phyloP scores from a whole-genome alignment of 2,329 filamentous ascomycete species.

The Aspergillus sp. region DNA sequence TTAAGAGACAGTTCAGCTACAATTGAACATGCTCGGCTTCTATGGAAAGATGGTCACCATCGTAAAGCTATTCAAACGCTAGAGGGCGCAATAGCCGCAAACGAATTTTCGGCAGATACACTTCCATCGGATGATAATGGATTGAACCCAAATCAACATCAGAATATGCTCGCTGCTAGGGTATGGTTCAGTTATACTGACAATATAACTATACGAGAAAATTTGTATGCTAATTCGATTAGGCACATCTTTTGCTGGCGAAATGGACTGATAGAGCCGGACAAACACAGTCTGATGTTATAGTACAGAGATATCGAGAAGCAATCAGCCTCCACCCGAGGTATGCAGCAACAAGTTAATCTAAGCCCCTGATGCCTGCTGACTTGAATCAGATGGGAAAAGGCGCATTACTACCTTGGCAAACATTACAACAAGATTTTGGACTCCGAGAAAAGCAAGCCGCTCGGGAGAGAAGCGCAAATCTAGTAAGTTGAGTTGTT shows the following conservation, averaged over 20 bases:
- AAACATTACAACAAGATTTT: slow-evolving; percentile 95
- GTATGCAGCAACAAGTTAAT: slow-evolving; percentile 8
- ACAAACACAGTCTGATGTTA: slow-evolving; percentile 73
- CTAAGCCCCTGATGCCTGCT: slow-evolving; percentile 1
- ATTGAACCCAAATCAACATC: slow-evolving; percentile 36
- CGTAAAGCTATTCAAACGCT: slow-evolving; percentile 90
- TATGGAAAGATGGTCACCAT: slow-evolving; percentile 90
- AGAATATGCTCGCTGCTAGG: slow-evolving; percentile 45
- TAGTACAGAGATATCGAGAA: slow-evolving; percentile 74
- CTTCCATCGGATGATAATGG: slow-evolving; percentile 27
- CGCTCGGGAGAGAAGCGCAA: slow-evolving; percentile 67
- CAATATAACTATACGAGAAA: neutral
- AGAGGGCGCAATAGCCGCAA: slow-evolving; percentile 72
- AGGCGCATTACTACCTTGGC: slow-evolving; percentile 92
- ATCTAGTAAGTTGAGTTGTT: slow-evolving; percentile 43
- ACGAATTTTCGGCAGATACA: slow-evolving; percentile 57
- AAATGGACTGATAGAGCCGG: slow-evolving; percentile 97
- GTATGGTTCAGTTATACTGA: slow-evolving; percentile 16
- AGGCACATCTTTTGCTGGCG: slow-evolving; percentile 79
- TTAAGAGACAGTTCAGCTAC: slow-evolving; percentile 79
- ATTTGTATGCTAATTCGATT: slow-evolving; percentile 3
- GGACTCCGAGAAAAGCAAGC: slow-evolving; percentile 75
- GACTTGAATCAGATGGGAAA: slow-evolving; percentile 65
- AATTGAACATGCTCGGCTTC: slow-evolving; percentile 84
- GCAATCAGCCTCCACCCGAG: slow-evolving; percentile 46